Percentiles rank a stretch among this genome's conserved stretches.
Evolutionary conservation across 768 basidiomycete genomes (phyloP).

Genomic region (Nidularia pulvinata): DNA sequence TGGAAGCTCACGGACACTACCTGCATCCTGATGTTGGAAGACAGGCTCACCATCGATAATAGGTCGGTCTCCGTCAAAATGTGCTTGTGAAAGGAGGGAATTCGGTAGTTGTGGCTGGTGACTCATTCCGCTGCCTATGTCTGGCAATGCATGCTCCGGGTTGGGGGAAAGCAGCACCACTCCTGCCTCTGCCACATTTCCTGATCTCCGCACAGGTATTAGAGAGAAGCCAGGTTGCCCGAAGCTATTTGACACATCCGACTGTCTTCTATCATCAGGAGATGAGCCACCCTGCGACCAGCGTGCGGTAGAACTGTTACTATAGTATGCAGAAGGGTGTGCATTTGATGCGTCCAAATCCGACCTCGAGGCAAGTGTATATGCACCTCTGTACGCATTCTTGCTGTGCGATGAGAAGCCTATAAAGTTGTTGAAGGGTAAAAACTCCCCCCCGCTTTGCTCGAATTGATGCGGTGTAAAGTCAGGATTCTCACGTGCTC

Average conservation of each 20-base stretch:
- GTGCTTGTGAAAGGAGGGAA: constrained; percentile 3
- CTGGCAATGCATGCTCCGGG: too few species aligned
- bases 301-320: background rate
- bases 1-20: constrained; percentile 33
- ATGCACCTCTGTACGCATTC: background rate
- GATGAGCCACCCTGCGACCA: background rate
- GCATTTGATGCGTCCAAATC: constrained; percentile 1
- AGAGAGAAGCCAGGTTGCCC: background rate
- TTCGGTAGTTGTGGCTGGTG: background rate
- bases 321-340: background rate
- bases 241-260: background rate
- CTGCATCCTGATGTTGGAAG: constrained; percentile 34
- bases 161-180: too few species aligned
- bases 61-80: background rate
- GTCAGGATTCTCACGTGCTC: constrained; percentile 1
- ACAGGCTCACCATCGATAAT: constrained; percentile 5
- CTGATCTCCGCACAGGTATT: background rate
- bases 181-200: background rate
- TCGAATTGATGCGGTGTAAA: constrained; percentile 10
- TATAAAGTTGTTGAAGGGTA: constrained; percentile 11
- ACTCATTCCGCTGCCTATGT: background rate
- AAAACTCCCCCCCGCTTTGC: constrained; percentile 7
- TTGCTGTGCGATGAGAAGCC: constrained; percentile 2
- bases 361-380: background rate
- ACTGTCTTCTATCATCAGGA: too few species aligned